phyloP scores from a whole-genome alignment of 169 alveolate genomes.

The Besnoitia besnoiti region DNA sequence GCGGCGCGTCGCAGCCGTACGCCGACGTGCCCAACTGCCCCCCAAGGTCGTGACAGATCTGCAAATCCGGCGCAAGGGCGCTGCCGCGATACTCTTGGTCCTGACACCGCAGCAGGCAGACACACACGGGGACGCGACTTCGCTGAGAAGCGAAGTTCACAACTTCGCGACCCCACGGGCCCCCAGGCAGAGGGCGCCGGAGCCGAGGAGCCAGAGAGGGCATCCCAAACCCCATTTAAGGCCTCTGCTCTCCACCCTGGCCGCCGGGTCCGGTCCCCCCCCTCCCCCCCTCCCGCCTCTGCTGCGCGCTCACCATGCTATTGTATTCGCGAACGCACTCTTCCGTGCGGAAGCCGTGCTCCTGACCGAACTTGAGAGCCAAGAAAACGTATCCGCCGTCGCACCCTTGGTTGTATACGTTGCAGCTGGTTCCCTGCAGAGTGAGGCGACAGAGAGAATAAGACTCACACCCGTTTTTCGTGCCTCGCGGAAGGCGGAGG shows the following conservation, averaged over 20 bases:
- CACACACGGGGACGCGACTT: too few species aligned
- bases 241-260: too few species aligned
- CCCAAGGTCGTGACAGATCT: slow-evolving; percentile 55
- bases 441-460: not conserved
- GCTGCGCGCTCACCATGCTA: not conserved
- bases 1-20: slow-evolving; percentile 41
- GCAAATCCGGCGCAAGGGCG: not conserved
- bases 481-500: not conserved
- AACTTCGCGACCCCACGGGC: too few species aligned
- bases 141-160: too few species aligned
- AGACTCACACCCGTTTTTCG: not conserved
- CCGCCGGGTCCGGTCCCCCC: too few species aligned
- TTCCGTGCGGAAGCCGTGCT: not conserved
- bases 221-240: too few species aligned
- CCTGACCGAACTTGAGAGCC: slow-evolving; percentile 37
- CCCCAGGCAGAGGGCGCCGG: too few species aligned
- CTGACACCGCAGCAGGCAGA: not conserved
- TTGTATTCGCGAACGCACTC: not conserved
- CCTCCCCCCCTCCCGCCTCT: too few species aligned
- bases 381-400: slow-evolving; percentile 45
- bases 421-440: slow-evolving; percentile 36
- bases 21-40: slow-evolving; percentile 52
- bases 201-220: too few species aligned
- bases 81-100: not conserved
- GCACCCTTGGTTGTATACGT: slow-evolving; percentile 58